These are phyloP conservation scores for Fusarium liriodendri DNA, from an alignment of 2,329 filamentous ascomycete species.

Conservation along the genomic window DNA sequence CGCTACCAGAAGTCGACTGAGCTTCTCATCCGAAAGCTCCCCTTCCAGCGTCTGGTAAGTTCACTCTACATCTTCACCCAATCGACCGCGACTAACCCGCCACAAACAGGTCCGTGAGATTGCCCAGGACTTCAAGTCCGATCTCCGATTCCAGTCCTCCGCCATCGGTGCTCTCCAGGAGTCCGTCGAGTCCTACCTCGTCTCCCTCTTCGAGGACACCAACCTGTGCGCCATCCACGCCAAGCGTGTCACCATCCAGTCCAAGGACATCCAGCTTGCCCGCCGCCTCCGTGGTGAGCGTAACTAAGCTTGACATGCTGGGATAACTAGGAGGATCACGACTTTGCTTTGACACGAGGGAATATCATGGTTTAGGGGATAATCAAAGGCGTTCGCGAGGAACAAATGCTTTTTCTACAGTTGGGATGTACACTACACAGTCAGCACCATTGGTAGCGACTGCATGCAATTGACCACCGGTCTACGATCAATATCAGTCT, in stretches of 20 bases:
- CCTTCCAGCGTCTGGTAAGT: constrained; percentile 91
- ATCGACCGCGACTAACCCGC: constrained; percentile 10
- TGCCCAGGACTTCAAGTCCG: constrained; percentile 93
- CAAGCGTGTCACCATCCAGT: constrained; percentile 98
- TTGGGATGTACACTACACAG: constrained; percentile 58
- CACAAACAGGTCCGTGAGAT: constrained; percentile 85
- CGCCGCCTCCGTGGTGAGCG: constrained; percentile 94
- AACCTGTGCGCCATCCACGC: constrained; percentile 99
- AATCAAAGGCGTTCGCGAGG: constrained; percentile 59
- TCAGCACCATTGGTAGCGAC: constrained; percentile 38
- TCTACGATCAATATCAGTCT: constrained; percentile 27
- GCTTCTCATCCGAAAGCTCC: constrained; percentile 95
- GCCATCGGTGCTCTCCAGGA: constrained; percentile 98
- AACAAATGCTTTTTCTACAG: constrained; percentile 53
- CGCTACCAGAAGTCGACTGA: constrained; percentile 98
- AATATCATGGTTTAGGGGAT: constrained; percentile 55
- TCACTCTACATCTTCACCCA: background rate
- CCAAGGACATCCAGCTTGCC: constrained; percentile 97
- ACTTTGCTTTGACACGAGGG: constrained; percentile 54
- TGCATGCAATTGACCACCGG: constrained; percentile 41
- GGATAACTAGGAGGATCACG: constrained; percentile 52
- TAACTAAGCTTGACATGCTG: constrained; percentile 68
- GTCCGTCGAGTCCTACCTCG: constrained; percentile 98
- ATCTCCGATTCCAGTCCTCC: constrained; percentile 97
- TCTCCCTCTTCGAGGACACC: constrained; percentile 98